Conservation (phyloP, 306 rosid species). For the Citrullus mucosospermus region DNA sequence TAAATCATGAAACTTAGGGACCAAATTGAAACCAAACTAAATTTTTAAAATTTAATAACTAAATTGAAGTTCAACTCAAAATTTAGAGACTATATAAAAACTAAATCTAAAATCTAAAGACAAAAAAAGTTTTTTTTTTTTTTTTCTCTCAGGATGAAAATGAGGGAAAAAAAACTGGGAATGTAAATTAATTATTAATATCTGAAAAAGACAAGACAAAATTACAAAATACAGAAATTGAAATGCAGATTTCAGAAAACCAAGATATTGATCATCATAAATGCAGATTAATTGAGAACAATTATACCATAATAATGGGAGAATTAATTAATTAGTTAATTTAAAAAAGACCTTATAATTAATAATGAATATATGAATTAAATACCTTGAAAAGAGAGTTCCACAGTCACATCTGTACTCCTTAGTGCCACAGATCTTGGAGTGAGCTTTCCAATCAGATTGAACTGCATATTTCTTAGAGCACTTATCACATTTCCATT, state of each 20-base stretch:
- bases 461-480: constrained; percentile 21
- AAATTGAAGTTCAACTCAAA: too few relatives aligned
- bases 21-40: too few relatives aligned
- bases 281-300: neutral
- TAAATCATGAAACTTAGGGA: too few relatives aligned
- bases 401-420: constrained; percentile 21
- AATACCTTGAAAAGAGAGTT: constrained; percentile 15
- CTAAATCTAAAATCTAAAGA: too few relatives aligned
- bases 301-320: neutral
- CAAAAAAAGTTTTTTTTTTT: too few relatives aligned
- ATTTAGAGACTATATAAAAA: too few relatives aligned
- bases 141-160: too few relatives aligned
- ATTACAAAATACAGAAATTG: neutral
- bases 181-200: too few relatives aligned
- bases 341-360: neutral
- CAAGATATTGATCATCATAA: neutral
- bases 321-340: neutral
- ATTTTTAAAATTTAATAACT: too few relatives aligned
- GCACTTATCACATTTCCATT: constrained; percentile 19
- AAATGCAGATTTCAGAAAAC: neutral
- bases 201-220: neutral
- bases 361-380: neutral
- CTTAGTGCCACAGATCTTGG: constrained; percentile 15
- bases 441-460: constrained; percentile 21
- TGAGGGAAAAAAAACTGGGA: too few relatives aligned